phyloP scores from a whole-genome alignment of 805 yeast genomes.

The Wickerhamiella sergipiensis region DNA sequence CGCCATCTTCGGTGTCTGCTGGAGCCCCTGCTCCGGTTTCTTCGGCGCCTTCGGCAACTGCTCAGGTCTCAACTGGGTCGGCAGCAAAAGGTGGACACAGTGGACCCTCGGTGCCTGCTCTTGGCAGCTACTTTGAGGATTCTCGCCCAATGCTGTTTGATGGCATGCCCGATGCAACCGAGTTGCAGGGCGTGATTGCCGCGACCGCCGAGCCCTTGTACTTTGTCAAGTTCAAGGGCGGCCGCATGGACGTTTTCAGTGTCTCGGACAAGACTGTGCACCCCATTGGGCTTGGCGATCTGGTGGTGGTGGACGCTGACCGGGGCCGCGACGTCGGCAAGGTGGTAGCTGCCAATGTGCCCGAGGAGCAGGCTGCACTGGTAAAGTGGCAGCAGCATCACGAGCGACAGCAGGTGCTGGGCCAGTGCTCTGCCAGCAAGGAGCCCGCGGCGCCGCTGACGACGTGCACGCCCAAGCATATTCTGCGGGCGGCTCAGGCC shows the following conservation, averaged over 20 bases:
- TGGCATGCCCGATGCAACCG: neutral
- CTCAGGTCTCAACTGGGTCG: neutral
- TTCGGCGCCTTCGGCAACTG: neutral
- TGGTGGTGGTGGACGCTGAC: slow-evolving; percentile 76
- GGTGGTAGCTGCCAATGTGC: slow-evolving; percentile 42
- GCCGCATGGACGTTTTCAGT: slow-evolving; percentile 66
- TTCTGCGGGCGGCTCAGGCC: slow-evolving; percentile 47
- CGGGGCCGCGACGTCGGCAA: slow-evolving; percentile 67
- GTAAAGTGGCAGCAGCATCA: slow-evolving; percentile 52
- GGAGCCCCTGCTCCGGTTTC: neutral
- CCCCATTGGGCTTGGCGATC: slow-evolving; percentile 39
- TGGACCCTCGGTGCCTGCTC: neutral
- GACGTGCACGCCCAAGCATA: slow-evolving; percentile 53
- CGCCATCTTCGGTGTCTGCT: too few species aligned
- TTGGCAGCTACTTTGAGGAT: neutral
- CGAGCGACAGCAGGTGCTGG: slow-evolving; percentile 44
- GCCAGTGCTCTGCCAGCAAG: slow-evolving; percentile 1
- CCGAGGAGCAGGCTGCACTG: slow-evolving; percentile 52
- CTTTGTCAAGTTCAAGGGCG: slow-evolving; percentile 64
- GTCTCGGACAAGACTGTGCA: slow-evolving; percentile 32
- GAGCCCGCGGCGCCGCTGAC: slow-evolving; percentile 27
- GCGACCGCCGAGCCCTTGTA: slow-evolving; percentile 29
- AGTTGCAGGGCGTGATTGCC: slow-evolving; percentile 6
- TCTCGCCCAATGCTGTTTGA: neutral
- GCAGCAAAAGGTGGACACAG: too few species aligned